Conservation (phyloP, 805 yeast genomes). For the Wickerhamiella parazyma region DNA sequence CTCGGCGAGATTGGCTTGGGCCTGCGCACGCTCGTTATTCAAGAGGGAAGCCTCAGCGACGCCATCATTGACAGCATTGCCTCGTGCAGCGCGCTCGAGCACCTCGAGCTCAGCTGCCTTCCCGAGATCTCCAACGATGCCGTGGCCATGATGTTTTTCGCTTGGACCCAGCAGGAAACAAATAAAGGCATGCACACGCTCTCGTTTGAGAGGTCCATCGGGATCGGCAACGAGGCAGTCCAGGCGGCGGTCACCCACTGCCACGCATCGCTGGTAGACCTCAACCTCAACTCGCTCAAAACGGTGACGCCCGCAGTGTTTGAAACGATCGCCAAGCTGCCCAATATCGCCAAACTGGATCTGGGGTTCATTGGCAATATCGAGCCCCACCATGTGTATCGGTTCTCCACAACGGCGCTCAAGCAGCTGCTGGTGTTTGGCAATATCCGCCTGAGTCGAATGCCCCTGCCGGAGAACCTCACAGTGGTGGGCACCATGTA, state of each 20-base stretch:
- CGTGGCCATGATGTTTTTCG: slow-evolving; percentile 40
- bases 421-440: slow-evolving; percentile 71
- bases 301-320: slow-evolving; percentile 33
- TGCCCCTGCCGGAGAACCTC: slow-evolving; percentile 21
- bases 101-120: slow-evolving; percentile 43
- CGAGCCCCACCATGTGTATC: slow-evolving; percentile 52
- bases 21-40: slow-evolving; percentile 43
- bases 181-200: slow-evolving; percentile 44
- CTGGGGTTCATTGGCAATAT: slow-evolving; percentile 67
- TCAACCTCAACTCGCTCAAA: slow-evolving; percentile 63
- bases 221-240: slow-evolving; percentile 49
- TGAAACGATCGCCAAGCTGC: slow-evolving; percentile 27
- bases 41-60: slow-evolving; percentile 60
- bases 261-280: slow-evolving; percentile 47
- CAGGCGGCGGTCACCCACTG: slow-evolving; percentile 50
- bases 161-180: slow-evolving; percentile 31
- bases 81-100: slow-evolving; percentile 35
- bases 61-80: slow-evolving; percentile 36
- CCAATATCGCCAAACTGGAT: slow-evolving; percentile 55
- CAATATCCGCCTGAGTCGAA: slow-evolving; percentile 21
- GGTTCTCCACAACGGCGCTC: slow-evolving; percentile 44
- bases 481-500: slow-evolving; percentile 22
- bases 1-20: slow-evolving; percentile 40
- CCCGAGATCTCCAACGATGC: slow-evolving; percentile 63
- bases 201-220: slow-evolving; percentile 50